phyloP scores from a whole-genome alignment of 177 flowering plant species.

The Telopea speciosissima region DNA sequence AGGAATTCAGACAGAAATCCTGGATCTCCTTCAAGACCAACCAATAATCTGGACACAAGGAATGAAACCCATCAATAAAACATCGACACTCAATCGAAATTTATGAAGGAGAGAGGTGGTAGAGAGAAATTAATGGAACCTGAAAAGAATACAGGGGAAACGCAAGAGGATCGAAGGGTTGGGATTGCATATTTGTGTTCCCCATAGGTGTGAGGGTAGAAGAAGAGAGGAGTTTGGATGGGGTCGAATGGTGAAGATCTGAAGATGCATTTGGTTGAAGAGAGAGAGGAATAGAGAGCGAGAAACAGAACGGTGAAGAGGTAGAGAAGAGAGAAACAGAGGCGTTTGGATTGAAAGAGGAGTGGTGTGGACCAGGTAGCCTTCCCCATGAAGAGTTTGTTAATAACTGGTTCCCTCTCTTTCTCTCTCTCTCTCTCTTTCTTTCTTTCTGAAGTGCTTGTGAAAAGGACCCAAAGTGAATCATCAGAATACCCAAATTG shows the following conservation, averaged over 20 bases:
- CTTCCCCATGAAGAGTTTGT: slow-evolving; percentile 31
- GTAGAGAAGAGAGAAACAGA: slow-evolving; percentile 68
- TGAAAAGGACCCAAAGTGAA: neutral
- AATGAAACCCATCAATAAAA: slow-evolving; percentile 12
- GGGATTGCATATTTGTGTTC: slow-evolving; percentile 80
- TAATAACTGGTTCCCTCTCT: neutral
- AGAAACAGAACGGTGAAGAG: slow-evolving; percentile 55
- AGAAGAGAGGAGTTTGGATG: slow-evolving; percentile 56
- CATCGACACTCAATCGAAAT: neutral
- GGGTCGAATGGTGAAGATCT: slow-evolving; percentile 72
- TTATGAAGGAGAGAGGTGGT: neutral
- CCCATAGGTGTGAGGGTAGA: slow-evolving; percentile 74
- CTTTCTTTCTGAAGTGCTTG: no score
- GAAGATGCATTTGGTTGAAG: slow-evolving; percentile 55
- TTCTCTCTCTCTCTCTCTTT: no score
- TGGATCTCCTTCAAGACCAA: slow-evolving; percentile 48
- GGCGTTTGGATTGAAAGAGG: slow-evolving; percentile 67
- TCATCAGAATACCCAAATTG: no score
- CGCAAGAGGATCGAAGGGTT: slow-evolving; percentile 64
- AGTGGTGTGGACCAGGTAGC: slow-evolving; percentile 32
- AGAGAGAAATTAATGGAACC: slow-evolving; percentile 30
- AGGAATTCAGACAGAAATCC: slow-evolving; percentile 33
- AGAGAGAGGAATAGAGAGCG: slow-evolving; percentile 49
- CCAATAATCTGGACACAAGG: slow-evolving; percentile 53
- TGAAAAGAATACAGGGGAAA: slow-evolving; percentile 68